These are phyloP conservation scores for Heliamphora pulchella DNA, from an alignment of 179 eudicot genomes.

Conservation along the genomic window DNA sequence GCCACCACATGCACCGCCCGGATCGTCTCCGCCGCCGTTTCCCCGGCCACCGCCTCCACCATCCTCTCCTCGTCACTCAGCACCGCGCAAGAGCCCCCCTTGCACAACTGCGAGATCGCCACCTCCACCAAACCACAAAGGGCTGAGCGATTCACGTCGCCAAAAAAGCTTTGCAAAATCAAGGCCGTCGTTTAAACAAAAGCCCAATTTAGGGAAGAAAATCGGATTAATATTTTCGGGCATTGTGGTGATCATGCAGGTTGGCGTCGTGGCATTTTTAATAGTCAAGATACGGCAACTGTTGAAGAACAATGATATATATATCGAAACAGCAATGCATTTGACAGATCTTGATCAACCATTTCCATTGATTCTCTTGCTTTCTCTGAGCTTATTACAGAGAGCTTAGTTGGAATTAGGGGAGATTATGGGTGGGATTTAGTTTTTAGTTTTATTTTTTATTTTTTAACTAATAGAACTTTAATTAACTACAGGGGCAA, in stretches of 20 bases:
- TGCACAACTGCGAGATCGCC: slow-evolving; percentile 5
- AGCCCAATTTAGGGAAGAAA: slow-evolving; percentile 49
- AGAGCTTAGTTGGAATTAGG: no score
- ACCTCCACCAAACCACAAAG: background rate
- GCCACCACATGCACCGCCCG: slow-evolving; percentile 16
- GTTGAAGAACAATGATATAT: slow-evolving; percentile 28
- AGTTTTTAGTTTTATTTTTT: no score
- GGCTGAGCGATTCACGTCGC: background rate
- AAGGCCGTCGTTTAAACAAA: slow-evolving; percentile 2
- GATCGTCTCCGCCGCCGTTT: background rate
- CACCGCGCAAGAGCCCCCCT: slow-evolving; percentile 1
- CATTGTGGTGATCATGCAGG: slow-evolving; percentile 48
- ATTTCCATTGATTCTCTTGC: no score
- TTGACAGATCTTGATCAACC: no score
- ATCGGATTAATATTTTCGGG: slow-evolving; percentile 57
- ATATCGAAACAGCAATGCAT: background rate
- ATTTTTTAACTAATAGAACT: no score
- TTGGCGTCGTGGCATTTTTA: slow-evolving; percentile 57
- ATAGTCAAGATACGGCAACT: slow-evolving; percentile 51
- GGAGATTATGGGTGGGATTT: no score
- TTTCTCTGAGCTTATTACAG: no score
- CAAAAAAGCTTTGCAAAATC: background rate
- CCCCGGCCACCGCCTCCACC: slow-evolving; percentile 14
- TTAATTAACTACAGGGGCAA: no score
- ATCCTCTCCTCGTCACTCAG: slow-evolving; percentile 19